Evolutionary conservation across 805 yeast genomes (phyloP), one percentile per base, ranked within the genome.

Genomic region (Metschnikowia henanensis): DNA sequence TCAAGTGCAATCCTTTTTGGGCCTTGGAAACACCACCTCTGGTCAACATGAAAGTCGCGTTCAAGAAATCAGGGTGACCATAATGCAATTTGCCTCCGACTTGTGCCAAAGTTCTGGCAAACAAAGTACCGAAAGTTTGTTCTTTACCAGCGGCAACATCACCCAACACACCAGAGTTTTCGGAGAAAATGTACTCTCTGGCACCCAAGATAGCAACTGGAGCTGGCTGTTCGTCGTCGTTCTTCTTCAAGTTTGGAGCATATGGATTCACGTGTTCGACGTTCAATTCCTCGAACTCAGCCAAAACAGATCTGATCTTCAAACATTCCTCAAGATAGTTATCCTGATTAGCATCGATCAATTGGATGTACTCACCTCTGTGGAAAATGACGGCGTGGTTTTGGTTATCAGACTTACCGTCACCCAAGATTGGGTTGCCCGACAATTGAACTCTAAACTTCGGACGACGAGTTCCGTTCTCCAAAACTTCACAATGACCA

Each of bases 131-230:
- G 66, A 87, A 87, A 8, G 94, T 87, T 61, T 87, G 94, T 64
- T 87, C 95, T 59, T 87, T 87, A 37, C 92, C 92, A 12, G 95
- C 95, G 17, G 94, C 92, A 52, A 87, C 81, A 64, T 87, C 95
- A 40, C 94, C 95, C 37, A 87, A 70, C 40, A 87, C 79, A 37
- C 95, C 95, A 48, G 84, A 76, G 59, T 86, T 87, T 60, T 87
- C 94, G 8, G 92, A 84, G 65, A 86, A 86, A 42, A 86, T 83
- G 58, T 86, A 86, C 63, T 86, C 95, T 57, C 95, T 73, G 1
- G 94, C 87, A 39, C 95, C 95, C 52, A 87, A 77, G 46, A 87
- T 85, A 2, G 94, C 95, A 40, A 87, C 90, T 0, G 94, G 92
- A 45, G 69, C 65, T 4, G 53, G 38, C 25, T 41, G 41, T 52